phyloP scores from a whole-genome alignment of 768 basidiomycete species.

The Pholiota conissans region DNA sequence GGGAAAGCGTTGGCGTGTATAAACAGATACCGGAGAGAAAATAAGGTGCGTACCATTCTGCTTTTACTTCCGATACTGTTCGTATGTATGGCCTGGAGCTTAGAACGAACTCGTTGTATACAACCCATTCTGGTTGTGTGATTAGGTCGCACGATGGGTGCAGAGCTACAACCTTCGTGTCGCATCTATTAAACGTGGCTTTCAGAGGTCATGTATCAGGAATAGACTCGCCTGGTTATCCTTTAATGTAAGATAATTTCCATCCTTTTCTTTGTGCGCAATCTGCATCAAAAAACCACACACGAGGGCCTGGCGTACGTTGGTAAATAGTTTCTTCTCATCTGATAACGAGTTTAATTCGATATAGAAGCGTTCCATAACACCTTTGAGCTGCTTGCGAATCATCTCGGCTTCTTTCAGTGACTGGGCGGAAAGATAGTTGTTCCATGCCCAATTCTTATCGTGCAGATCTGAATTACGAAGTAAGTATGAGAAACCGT shows the following conservation, averaged over 20 bases:
- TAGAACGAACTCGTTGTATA: slow-evolving; percentile 93
- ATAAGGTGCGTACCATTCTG: slow-evolving; percentile 69
- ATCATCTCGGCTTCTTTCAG: slow-evolving; percentile 93
- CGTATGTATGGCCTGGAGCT: slow-evolving; percentile 89
- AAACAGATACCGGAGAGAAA: not conserved
- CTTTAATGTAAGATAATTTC: slow-evolving; percentile 87
- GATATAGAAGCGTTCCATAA: slow-evolving; percentile 89
- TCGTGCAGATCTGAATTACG: slow-evolving; percentile 62
- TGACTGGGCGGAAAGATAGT: slow-evolving; percentile 83
- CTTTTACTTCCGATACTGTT: slow-evolving; percentile 82
- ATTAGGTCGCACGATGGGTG: slow-evolving; percentile 91
- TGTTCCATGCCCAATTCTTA: slow-evolving; percentile 87
- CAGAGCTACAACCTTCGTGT: slow-evolving; percentile 58
- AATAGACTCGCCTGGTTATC: slow-evolving; percentile 75
- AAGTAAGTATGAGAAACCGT: not conserved
- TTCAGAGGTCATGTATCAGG: not conserved
- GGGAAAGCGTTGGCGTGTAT: too few relatives aligned
- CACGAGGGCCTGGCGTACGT: slow-evolving; percentile 81
- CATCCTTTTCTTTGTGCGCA: slow-evolving; percentile 92
- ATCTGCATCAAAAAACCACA: slow-evolving; percentile 99
- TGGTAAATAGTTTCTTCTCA: slow-evolving; percentile 67
- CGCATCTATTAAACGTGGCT: slow-evolving; percentile 20
- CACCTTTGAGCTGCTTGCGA: slow-evolving; percentile 81
- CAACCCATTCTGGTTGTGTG: slow-evolving; percentile 87
- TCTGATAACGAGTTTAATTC: slow-evolving; percentile 70